Base-by-base conservation (phyloP, 305 asterid species). In the Plantago rigida region DNA sequence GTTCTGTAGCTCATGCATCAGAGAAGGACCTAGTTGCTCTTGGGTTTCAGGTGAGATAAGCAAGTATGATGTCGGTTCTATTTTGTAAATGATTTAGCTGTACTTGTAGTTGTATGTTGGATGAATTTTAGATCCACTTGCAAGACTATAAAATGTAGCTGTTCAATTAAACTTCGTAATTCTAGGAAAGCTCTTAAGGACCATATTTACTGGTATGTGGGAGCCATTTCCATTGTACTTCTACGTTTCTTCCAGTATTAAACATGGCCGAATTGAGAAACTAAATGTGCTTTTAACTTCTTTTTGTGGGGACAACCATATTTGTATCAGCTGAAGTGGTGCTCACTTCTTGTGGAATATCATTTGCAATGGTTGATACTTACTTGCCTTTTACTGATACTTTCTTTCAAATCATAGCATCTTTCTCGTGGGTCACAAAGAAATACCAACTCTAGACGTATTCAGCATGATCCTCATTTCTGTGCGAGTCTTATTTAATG, bases 21-120 rank as follows among this genome's bases (percentile, higher is more conserved):
- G 98, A 92, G 79, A 92, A 88, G 80, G 98, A 92, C 75, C 87
- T 88, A 65, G 68, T 88, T 50, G 75, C 94, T 60, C 89, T 92
- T 72, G 98, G 98, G 59, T 92, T 92, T 81, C 98, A 92, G 96
- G 98, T 92, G 79, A 72, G 82, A 56, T 71, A 68, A 60, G 63
- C 62, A 69, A 71, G 67, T 47, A 34, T 61, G 22, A 53, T 15
- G n/a, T n/a, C n/a, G 22, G 3, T 34, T 47, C 39, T 13, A n/a
- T 13, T 13, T 13, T 26, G 3, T 31, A 26, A 13, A 5, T 8
- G 3, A 6, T 50, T 8, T 22, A 3, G 31, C 13, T n/a, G n/a
- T n/a, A n/a, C n/a, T n/a, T n/a, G n/a, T n/a, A 15, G 44, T 13
- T 39, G 1, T 55, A 47, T 17, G 13, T 12, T 39, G 17, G 53